Conservation (phyloP, 164 flowering plant species). For the Sextonia rubra region DNA sequence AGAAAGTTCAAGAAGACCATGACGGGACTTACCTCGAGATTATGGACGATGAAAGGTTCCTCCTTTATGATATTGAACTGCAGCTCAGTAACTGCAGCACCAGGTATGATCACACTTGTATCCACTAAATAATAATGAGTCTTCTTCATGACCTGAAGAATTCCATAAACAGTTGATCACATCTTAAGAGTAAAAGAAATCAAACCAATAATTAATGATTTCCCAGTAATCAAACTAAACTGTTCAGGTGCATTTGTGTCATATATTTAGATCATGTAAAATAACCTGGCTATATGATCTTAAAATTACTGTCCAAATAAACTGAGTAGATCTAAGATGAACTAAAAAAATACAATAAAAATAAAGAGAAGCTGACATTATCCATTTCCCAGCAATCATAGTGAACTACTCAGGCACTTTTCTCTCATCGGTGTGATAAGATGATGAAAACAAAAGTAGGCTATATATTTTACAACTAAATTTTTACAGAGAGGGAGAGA, state of each 20-base stretch:
- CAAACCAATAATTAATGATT: too few relatives aligned
- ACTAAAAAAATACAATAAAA: not conserved
- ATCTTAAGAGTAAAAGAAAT: too few relatives aligned
- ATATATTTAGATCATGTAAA: too few relatives aligned
- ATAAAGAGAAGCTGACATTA: not conserved
- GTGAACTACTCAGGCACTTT: not conserved
- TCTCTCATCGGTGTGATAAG: not conserved
- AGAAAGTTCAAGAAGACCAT: too few relatives aligned
- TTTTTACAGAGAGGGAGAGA: too few relatives aligned
- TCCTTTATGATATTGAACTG: slow-evolving; percentile 78
- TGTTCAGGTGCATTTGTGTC: too few relatives aligned
- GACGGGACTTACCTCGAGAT: slow-evolving; percentile 49
- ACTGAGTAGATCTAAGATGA: slow-evolving; percentile 1
- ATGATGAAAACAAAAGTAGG: not conserved
- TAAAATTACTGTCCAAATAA: too few relatives aligned
- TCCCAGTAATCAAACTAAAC: too few relatives aligned
- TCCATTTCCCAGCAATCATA: not conserved
- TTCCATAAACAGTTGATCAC: not conserved
- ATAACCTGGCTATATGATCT: too few relatives aligned
- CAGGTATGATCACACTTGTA: slow-evolving; percentile 72
- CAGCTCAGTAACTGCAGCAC: slow-evolving; percentile 91
- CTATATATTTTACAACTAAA: too few relatives aligned
- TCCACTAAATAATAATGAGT: slow-evolving; percentile 92
- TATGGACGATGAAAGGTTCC: slow-evolving; percentile 65
- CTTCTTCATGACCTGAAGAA: slow-evolving; percentile 91